Evolutionary conservation across 2,329 filamentous ascomycete species (phyloP).

Genomic region (Malbranchea cinnamomea): DNA sequence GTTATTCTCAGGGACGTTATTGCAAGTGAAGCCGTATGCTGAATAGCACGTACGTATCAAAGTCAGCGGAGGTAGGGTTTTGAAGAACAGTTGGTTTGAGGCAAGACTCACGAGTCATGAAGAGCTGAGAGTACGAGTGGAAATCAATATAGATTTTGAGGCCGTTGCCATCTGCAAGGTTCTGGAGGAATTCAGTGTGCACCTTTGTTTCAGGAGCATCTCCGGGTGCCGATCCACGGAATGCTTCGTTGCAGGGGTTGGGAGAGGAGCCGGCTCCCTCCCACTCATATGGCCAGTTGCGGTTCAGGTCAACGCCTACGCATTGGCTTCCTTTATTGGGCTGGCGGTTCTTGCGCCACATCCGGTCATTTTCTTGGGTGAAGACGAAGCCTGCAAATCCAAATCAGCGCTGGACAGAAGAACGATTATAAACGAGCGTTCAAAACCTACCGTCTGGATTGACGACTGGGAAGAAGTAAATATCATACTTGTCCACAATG

Average conservation of each 20-base stretch:
- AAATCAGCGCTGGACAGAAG: background rate
- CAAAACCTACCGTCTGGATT: conserved; percentile 42
- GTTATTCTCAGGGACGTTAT: conserved; percentile 31
- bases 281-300: conserved; percentile 43
- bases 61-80: background rate
- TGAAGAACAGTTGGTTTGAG: background rate
- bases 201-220: conserved; percentile 39
- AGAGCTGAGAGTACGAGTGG: conserved; percentile 48
- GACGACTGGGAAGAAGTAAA: conserved; percentile 48
- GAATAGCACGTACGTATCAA: background rate
- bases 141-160: conserved; percentile 50
- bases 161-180: conserved; percentile 31
- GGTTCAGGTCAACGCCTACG: conserved; percentile 41
- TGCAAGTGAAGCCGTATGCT: conserved; percentile 46
- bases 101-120: conserved; percentile 26
- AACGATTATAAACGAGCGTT: no score
- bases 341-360: conserved; percentile 50
- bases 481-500: conserved; percentile 48
- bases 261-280: conserved; percentile 33
- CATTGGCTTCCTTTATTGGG: conserved; percentile 25
- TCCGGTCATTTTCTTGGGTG: conserved; percentile 39
- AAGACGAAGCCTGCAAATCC: conserved; percentile 40
- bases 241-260: conserved; percentile 38
- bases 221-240: conserved; percentile 27
- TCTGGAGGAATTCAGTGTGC: conserved; percentile 34